A percentile compares a stretch with the other conserved stretches of the same genome.
Conservation (phyloP, 768 basidiomycete species). For the Termitomyces titanicus region DNA sequence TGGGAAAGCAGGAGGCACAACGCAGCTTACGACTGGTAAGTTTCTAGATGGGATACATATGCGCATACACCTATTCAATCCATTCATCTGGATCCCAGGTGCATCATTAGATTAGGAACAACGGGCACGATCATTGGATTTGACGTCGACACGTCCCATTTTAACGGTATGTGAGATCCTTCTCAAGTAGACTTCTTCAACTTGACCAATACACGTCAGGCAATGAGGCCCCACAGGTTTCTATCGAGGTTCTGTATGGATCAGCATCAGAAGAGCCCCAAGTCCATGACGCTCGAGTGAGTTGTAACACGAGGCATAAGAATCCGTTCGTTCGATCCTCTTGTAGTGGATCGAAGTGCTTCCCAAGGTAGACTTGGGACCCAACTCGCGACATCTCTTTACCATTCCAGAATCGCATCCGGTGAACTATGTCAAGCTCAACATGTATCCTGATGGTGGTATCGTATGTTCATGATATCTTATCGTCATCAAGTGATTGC, state of each 20-base stretch:
- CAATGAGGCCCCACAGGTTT: slow-evolving; percentile 83
- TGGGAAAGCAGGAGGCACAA: slow-evolving; percentile 96
- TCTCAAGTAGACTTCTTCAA: background rate
- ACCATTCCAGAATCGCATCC: slow-evolving; percentile 48
- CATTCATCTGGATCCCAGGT: slow-evolving; percentile 45
- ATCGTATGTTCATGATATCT: slow-evolving; percentile 66
- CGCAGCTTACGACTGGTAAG: slow-evolving; percentile 80
- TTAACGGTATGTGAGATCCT: slow-evolving; percentile 60
- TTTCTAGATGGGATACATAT: background rate
- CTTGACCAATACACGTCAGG: slow-evolving; percentile 34
- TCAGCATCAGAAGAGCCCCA: slow-evolving; percentile 39
- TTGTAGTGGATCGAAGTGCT: slow-evolving; percentile 81
- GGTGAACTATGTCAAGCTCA: slow-evolving; percentile 83
- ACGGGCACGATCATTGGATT: slow-evolving; percentile 73
- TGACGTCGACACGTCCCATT: slow-evolving; percentile 94
- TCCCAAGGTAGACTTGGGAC: slow-evolving; percentile 72
- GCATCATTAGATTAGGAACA: slow-evolving; percentile 84
- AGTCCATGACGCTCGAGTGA: slow-evolving; percentile 51
- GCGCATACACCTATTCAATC: slow-evolving; percentile 1
- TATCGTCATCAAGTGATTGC: slow-evolving; percentile 5
- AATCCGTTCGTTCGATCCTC: slow-evolving; percentile 7
- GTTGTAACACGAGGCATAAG: slow-evolving; percentile 15
- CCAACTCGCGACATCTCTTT: slow-evolving; percentile 88
- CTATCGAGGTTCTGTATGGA: slow-evolving; percentile 59
- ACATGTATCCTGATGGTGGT: slow-evolving; percentile 97